Conservation (phyloP, 495 filamentous ascomycete species). For the Zalerion maritima region DNA sequence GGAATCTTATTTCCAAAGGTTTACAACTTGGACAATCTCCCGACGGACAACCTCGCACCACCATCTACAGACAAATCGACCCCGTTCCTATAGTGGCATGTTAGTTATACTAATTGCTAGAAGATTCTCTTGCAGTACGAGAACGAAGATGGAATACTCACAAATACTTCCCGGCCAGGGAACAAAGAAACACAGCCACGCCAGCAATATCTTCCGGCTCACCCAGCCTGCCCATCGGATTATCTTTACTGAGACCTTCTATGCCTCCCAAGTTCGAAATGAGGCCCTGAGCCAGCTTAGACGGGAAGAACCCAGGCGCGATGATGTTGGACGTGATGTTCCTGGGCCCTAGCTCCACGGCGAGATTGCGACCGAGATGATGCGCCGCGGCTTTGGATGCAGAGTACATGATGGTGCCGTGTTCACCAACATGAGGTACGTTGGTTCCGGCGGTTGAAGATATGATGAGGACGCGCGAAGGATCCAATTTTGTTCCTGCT, state of each 20-base stretch:
- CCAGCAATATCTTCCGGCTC: slow-evolving; percentile 29
- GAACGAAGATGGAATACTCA: slow-evolving; percentile 3
- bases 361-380: slow-evolving; percentile 23
- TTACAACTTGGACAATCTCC: slow-evolving; percentile 2
- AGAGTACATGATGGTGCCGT: slow-evolving; percentile 30
- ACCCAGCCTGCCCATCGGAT: slow-evolving; percentile 20
- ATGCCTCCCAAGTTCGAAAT: slow-evolving; percentile 24
- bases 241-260: slow-evolving; percentile 14
- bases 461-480: slow-evolving; percentile 23
- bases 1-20: too few relatives aligned
- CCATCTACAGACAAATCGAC: slow-evolving; percentile 19
- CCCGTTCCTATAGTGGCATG: slow-evolving; percentile 10
- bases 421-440: slow-evolving; percentile 23
- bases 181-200: slow-evolving; percentile 22
- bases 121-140: not conserved
- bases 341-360: slow-evolving; percentile 24
- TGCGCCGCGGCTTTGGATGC: slow-evolving; percentile 26
- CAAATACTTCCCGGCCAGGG: slow-evolving; percentile 18
- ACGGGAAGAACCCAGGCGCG: slow-evolving; percentile 29
- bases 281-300: slow-evolving; percentile 25
- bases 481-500: slow-evolving; percentile 18
- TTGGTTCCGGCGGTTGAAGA: slow-evolving; percentile 21
- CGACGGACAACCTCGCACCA: slow-evolving; percentile 4
- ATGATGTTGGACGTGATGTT: slow-evolving; percentile 29
- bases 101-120: too few relatives aligned